Base-by-base conservation (phyloP, 2,329 filamentous ascomycete species). In the Exophiala sp. region DNA sequence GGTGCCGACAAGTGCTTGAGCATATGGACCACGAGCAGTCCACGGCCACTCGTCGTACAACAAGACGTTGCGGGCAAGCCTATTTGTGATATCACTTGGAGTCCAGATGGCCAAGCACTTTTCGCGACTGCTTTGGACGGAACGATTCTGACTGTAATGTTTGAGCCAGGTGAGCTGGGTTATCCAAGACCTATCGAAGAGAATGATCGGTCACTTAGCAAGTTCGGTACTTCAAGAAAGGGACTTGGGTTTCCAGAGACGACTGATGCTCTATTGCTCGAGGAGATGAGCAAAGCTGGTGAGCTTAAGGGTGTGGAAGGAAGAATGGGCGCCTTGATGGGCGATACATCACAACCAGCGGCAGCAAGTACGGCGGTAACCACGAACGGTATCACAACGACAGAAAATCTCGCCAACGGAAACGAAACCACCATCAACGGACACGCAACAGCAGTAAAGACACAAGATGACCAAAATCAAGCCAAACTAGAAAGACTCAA, bases 281-380 rank as follows among this genome's bases (percentile, higher is more conserved):
- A 99, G 72, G 91, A 95, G 63, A 87, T 86, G 68, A 96, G 91
- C 72, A 96, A 95, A 68, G 91, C 87, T 40, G 92, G 88, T 18
- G 94, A 99, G 69, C 81, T 92, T 32, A 89, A 87, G 60, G 91
- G 88, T 4, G 91, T 92, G 0, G 89, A 99, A 72, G 94, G 91
- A 2, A 84, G 92, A 61, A 99, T 99, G 94, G 94, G 94, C 10
- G 92, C 92, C n/a, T 74, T 99, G 35, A 99, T 99, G 94, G 92
- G 92, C 5, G 91, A 96, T 66, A 14, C 79, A 79, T 48, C 80
- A 10, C 3, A 75, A 3, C 82, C 83, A 33, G 41, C 52, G 20
- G 47, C 48, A 41, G 24, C 47, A 12, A 41, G 24, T 10, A 44
- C 38, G 34, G 34, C 20, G 10, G 36, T 33, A n/a, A 44, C 47